phyloP scores from a whole-genome alignment of 23 red algal genomes.

The Agarophyton chilense region DNA sequence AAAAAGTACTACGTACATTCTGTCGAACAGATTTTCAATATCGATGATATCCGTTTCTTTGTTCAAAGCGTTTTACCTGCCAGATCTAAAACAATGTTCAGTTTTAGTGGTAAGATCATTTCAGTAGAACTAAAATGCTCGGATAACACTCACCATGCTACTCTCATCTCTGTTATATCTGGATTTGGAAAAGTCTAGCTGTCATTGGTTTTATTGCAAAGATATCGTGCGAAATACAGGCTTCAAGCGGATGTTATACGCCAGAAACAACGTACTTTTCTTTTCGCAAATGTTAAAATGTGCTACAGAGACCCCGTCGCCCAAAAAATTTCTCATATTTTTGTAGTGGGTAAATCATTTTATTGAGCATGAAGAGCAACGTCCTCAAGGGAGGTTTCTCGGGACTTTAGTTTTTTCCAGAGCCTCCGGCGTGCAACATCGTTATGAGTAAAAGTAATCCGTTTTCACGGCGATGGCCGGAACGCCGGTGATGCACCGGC shows the following conservation, averaged over 20 bases:
- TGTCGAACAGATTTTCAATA: neutral
- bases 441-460: too few relatives aligned
- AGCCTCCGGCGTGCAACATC: too few relatives aligned
- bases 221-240: neutral
- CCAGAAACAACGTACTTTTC: too few relatives aligned
- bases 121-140: neutral
- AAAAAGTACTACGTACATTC: neutral
- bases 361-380: too few relatives aligned
- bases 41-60: neutral
- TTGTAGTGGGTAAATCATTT: too few relatives aligned
- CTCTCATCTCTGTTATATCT: neutral
- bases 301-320: too few relatives aligned
- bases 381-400: too few relatives aligned
- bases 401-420: too few relatives aligned
- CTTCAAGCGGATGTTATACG: neutral
- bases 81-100: neutral
- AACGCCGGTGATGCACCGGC: too few relatives aligned
- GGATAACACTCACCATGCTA: neutral
- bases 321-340: too few relatives aligned
- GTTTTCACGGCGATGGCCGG: too few relatives aligned
- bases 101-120: neutral
- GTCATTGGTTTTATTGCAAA: neutral
- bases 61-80: neutral
- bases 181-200: neutral
- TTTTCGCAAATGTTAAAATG: too few relatives aligned